phyloP scores from a whole-genome alignment of 495 filamentous ascomycete genomes.

The Aspergillus panamensis region DNA sequence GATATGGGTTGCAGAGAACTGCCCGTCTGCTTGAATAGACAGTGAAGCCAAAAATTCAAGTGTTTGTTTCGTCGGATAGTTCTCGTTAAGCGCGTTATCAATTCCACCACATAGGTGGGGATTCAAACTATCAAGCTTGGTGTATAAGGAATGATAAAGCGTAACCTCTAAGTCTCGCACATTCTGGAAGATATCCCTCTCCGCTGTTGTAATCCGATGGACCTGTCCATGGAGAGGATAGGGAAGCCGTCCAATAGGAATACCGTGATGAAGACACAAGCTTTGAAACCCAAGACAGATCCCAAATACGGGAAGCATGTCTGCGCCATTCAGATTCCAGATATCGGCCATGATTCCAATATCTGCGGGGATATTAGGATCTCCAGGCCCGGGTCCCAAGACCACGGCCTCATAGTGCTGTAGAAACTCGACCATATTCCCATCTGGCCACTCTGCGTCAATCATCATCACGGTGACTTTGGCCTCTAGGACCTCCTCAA shows the following conservation, averaged over 20 bases:
- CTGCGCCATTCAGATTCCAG: constrained; percentile 60
- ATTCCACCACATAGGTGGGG: background rate
- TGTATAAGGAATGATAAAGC: constrained; percentile 84
- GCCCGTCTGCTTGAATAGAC: constrained; percentile 19
- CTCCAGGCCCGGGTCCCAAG: constrained; percentile 76
- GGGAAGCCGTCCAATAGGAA: constrained; percentile 55
- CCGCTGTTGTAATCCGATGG: constrained; percentile 53
- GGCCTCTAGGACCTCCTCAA: constrained; percentile 60
- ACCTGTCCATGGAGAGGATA: constrained; percentile 81
- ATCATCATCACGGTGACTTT: constrained; percentile 70
- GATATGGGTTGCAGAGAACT: constrained; percentile 38
- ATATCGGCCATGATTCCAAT: constrained; percentile 75
- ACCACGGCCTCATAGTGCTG: constrained; percentile 69
- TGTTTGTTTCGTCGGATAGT: background rate
- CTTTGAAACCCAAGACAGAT: constrained; percentile 94
- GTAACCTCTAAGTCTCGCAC: constrained; percentile 64
- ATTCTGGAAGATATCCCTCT: constrained; percentile 50
- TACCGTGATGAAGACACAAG: constrained; percentile 64
- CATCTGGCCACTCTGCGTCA: constrained; percentile 51
- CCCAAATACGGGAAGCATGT: constrained; percentile 72
- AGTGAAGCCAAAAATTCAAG: constrained; percentile 42
- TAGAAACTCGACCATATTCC: constrained; percentile 48
- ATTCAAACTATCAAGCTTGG: constrained; percentile 37
- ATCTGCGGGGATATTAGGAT: constrained; percentile 56
- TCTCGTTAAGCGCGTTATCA: no score